phyloP scores from a whole-genome alignment of 1,284 basidiomycete species.

The Cryptococcus floricola region DNA sequence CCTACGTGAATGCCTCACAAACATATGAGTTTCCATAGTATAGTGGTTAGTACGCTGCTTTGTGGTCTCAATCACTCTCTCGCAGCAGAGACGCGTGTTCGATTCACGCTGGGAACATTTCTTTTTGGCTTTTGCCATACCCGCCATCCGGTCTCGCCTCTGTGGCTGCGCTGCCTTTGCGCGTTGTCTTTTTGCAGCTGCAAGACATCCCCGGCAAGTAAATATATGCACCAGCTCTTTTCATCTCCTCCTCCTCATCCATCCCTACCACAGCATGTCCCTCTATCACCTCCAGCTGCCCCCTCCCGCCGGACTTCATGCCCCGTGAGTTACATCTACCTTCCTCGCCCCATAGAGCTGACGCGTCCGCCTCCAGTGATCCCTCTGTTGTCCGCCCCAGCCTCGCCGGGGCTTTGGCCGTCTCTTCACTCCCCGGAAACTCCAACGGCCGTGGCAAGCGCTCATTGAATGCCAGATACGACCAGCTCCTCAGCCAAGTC shows the following conservation, averaged over 20 bases:
- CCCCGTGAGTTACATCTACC: too few species aligned
- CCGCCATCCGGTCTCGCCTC: background rate
- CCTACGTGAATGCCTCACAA: background rate
- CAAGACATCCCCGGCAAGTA: background rate
- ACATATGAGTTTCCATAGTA: constrained; percentile 10
- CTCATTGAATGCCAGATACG: constrained; percentile 21
- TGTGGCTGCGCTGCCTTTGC: background rate
- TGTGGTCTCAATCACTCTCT: constrained; percentile 7
- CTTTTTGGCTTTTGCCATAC: constrained; percentile 2
- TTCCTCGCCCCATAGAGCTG: too few species aligned
- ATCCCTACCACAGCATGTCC: background rate
- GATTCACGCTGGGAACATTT: constrained; percentile 18
- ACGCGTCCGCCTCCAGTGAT: too few species aligned
- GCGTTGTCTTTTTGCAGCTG: background rate
- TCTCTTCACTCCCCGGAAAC: too few species aligned
- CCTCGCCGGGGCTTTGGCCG: too few species aligned
- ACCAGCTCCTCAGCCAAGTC: constrained; percentile 6
- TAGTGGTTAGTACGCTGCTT: constrained; percentile 20
- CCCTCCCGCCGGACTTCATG: too few species aligned
- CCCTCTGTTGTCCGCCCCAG: too few species aligned
- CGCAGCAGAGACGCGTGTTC: constrained; percentile 17
- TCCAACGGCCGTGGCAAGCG: background rate
- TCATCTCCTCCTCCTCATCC: too few species aligned
- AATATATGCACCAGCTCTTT: background rate
- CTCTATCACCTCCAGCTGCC: background rate